Conservation (phyloP, 2,329 filamentous ascomycete genomes). For the Xylogone sp. region DNA sequence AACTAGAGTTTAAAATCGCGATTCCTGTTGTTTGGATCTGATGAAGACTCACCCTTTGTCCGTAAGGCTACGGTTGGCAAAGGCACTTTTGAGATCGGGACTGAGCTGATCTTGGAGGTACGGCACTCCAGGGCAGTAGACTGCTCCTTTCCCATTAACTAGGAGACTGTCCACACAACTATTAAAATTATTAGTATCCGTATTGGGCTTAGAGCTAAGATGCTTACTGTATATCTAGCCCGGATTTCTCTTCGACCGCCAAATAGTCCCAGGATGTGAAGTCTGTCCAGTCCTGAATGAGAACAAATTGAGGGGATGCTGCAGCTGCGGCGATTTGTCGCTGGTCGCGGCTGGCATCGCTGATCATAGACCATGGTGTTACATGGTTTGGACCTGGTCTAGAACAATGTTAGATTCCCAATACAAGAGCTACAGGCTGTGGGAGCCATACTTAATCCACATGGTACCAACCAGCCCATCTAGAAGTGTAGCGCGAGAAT, state of each 20-base stretch:
- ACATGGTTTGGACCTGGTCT: conserved; percentile 1
- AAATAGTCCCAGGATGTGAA: conserved; percentile 10
- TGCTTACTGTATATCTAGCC: conserved; percentile 1
- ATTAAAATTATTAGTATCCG: not conserved
- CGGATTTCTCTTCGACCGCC: conserved; percentile 2
- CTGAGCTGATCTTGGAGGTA: not conserved
- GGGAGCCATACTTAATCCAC: conserved; percentile 11
- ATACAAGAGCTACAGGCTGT: not conserved
- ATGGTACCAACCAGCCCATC: conserved; percentile 23
- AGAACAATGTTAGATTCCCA: not conserved
- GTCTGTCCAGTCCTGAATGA: conserved; percentile 9
- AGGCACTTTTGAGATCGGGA: not conserved
- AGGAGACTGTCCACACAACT: conserved; percentile 5
- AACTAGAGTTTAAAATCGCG: not conserved
- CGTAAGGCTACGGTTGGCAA: not conserved
- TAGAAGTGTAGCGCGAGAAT: conserved; percentile 25
- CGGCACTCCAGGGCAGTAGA: conserved; percentile 9
- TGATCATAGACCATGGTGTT: conserved; percentile 7
- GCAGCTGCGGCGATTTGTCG: conserved; percentile 5
- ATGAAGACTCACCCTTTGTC: conserved; percentile 21
- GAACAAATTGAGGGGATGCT: conserved; percentile 1
- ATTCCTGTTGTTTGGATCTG: too few relatives aligned
- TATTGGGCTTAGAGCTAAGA: not conserved
- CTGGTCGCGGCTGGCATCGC: conserved; percentile 1
- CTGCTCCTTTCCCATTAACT: conserved; percentile 6